Conservation (phyloP, 73 alveolate genomes). For the Paramecium tetraurelia region DNA sequence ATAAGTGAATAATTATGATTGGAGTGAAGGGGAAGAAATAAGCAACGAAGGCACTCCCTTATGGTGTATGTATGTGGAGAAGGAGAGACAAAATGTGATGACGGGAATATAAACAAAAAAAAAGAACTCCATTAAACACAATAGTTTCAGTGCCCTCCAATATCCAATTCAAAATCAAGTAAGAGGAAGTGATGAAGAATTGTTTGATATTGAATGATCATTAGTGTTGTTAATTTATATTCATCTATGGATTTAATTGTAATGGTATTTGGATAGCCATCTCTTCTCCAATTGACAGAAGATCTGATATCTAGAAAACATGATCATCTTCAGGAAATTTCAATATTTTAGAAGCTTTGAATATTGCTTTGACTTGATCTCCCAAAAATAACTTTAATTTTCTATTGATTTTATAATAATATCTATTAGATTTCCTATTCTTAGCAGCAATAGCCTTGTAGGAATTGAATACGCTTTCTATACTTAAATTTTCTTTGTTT, state of each 20-base stretch:
- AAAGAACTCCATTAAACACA: not conserved
- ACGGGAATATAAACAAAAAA: not conserved
- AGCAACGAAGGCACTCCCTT: constrained; percentile 19
- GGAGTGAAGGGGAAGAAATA: constrained; percentile 39
- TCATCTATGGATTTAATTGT: not conserved
- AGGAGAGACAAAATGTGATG: not conserved
- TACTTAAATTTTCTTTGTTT: not conserved
- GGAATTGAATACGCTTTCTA: not conserved
- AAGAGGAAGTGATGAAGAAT: not conserved
- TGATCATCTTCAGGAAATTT: not conserved
- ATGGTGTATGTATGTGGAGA: not conserved
- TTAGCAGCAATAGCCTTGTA: not conserved
- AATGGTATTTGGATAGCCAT: not conserved
- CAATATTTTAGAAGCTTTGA: not conserved
- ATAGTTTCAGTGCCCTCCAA: not conserved
- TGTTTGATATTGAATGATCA: not conserved
- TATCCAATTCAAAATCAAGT: not conserved
- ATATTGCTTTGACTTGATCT: not conserved
- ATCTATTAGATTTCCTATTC: not conserved
- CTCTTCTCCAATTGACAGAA: not conserved
- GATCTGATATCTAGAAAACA: not conserved
- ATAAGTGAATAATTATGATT: constrained; percentile 17
- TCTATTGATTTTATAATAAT: not conserved
- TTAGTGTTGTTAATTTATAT: not conserved
- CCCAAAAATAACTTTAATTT: not conserved